Percentiles rank a stretch among this genome's conserved stretches.
These are phyloP conservation scores for Mangifera indica DNA, from an alignment of 345 rosid species.

Conservation along the genomic window DNA sequence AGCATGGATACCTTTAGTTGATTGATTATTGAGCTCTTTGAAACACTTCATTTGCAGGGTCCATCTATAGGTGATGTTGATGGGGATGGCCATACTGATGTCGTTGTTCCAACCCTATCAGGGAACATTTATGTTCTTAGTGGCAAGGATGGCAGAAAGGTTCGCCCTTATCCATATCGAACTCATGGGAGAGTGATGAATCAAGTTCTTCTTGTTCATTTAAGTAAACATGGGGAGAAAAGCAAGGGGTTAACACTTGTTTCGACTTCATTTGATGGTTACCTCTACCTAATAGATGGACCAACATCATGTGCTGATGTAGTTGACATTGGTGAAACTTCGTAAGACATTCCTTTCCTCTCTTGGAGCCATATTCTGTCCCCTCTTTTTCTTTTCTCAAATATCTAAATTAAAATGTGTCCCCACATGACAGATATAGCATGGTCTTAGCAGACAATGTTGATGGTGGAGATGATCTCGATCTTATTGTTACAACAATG, in stretches of 20 bases:
- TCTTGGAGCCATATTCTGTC: neutral
- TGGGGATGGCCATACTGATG: conserved; percentile 94
- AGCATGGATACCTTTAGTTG: conserved; percentile 5
- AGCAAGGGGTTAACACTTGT: conserved; percentile 87
- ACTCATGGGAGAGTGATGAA: conserved; percentile 99
- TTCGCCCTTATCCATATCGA: conserved; percentile 92
- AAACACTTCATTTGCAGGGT: conserved; percentile 51
- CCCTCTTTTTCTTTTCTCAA: conserved; percentile 11
- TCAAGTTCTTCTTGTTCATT: conserved; percentile 93
- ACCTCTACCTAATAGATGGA: conserved; percentile 95
- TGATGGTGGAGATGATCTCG: conserved; percentile 99
- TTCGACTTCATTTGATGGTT: conserved; percentile 95
- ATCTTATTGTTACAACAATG: conserved; percentile 95
- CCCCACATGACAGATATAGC: conserved; percentile 65
- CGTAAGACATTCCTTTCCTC: conserved; percentile 52
- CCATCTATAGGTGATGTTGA: conserved; percentile 92
- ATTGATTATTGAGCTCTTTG: conserved; percentile 18
- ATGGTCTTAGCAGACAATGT: conserved; percentile 98
- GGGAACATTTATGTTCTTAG: conserved; percentile 92
- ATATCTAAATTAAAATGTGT: conserved; percentile 15
- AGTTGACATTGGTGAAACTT: conserved; percentile 97
- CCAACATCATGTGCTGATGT: conserved; percentile 96
- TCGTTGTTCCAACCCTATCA: conserved; percentile 88
- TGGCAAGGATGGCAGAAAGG: conserved; percentile 86
- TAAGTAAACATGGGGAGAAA: conserved; percentile 75